phyloP scores from a whole-genome alignment of 176 grass and related monocot species.

The Raddia guianensis region DNA sequence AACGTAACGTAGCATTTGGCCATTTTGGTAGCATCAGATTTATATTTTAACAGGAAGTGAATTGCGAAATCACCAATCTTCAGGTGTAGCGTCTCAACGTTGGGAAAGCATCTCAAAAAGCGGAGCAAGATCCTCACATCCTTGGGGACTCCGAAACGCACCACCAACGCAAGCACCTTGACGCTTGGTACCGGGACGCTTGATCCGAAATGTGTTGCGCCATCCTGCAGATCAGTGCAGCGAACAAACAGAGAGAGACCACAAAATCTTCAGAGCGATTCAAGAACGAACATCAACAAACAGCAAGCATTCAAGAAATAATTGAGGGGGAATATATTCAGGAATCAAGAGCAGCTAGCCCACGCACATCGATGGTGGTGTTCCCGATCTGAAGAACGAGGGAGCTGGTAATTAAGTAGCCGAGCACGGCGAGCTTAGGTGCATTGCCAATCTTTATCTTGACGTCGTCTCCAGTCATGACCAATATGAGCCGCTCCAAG shows the following conservation, averaged over 20 bases:
- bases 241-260: neutral
- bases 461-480: too few relatives aligned
- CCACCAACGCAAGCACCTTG: constrained; percentile 26
- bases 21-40: neutral
- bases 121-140: constrained; percentile 14
- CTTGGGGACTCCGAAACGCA: constrained; percentile 6
- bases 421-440: constrained; percentile 3
- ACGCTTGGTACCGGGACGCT: constrained; percentile 24
- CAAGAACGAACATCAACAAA: too few relatives aligned
- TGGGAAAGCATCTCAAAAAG: constrained; percentile 42
- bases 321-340: too few relatives aligned
- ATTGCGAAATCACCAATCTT: constrained; percentile 6
- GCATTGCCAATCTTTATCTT: constrained; percentile 1
- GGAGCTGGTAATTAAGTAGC: neutral
- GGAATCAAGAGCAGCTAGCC: too few relatives aligned
- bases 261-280: too few relatives aligned
- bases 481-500: constrained; percentile 35
- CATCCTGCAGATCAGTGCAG: constrained; percentile 23
- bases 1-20: too few relatives aligned
- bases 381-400: neutral
- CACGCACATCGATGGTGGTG: constrained; percentile 23
- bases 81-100: constrained; percentile 38
- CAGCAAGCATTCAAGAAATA: too few relatives aligned
- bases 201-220: constrained; percentile 1
- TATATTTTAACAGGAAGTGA: neutral